Evolutionary conservation across 208 protist species (phyloP), one percentile per base, ranked within the genome.

Genomic region (Trypanosoma grayi): DNA sequence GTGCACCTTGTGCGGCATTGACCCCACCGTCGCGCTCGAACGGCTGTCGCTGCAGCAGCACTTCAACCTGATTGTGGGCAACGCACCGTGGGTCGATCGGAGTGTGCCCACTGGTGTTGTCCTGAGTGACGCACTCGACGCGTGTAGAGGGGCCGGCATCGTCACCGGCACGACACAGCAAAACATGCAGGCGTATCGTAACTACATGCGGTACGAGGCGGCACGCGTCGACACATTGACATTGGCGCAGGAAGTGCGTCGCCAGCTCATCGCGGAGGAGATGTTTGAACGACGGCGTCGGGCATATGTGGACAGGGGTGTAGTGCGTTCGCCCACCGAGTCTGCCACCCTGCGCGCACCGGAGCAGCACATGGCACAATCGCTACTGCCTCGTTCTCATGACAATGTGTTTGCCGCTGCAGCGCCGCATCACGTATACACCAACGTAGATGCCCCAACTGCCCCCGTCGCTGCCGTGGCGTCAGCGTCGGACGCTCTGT

Each of bases 191-290:
- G 66, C 57, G 10, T 65, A 65, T 46, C 37, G 44, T 11, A 60
- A 60, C 24, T 72, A 33, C n/a, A 55, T 25, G 16, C 39, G 44
- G 30, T 33, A 53, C 27, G 57, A 60, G 58, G 41, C 20, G 8
- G 18, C 27, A 9, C 66, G 66, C 20, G 22, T 11, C 0, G 58
- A 64, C 20, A 34, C 24, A 30, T 51, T 72, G 3, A 24, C 9
- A 6, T 25, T 20, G 27, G 66, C 41, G 40, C 65, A 53, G 34
- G 51, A 55, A 31, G 43, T 60, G 9, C 66, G 66, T 28, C 55
- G 51, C 4, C 47, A 60, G 43, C 24, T 72, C 1, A 72, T 72
- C 30, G 57, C 66, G 56, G 57, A 65, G 41, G 66, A 72, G 41
- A 39, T 54, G 7, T 60, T 65, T 54, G 51, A 59, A 41, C 56